Evolutionary conservation across 2,329 filamentous ascomycete species (phyloP), one percentile per base, ranked within the genome.

Genomic region (Colletotrichum coccodes): DNA sequence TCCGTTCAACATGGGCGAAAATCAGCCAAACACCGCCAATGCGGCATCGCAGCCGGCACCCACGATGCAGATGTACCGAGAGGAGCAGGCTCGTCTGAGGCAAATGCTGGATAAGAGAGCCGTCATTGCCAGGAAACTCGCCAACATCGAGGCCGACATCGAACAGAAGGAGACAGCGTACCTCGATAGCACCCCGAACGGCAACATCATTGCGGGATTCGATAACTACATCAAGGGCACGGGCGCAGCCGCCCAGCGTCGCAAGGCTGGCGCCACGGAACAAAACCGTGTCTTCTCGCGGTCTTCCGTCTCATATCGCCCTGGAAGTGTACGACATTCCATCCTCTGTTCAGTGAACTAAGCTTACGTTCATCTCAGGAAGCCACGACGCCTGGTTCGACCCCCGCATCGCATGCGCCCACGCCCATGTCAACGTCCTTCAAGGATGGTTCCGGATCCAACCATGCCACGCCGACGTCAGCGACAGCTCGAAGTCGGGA

Each of bases 171-270:
- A 99, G 80, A 90, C 91, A 66, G 87, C 91, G 21, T 99, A 99
- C 79, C 90, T 99, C 59, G 95, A 98, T 79, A 94, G 94, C 75
- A 97, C 94, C 5, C 91, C 91, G 16, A 90, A 86, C 74, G 96
- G 96, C 50, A 99, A 99, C 83, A 98, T 99, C 77, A 95, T 99
- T 79, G 94, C 93, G 56, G 96, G 96, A 26, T 99, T 99, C 80
- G 96, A 99, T 80, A 97, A 94, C 78, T 99, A 98, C 83, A 97
- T 97, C 85, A 99, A 99, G 81, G 95, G 94, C 62, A 88, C 87
- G 21, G 87, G 89, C 9, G 88, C 89, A n/a, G 86, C 87, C 4
- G 86, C 90, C 12, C 85, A 89, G 72, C 85, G 92, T 76, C 88
- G 90, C 75, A 89, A 92, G 78, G 85, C 87, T 28, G 87, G 88